phyloP scores from a whole-genome alignment of 176 grass and related monocot species.

The Oryza longistaminata region DNA sequence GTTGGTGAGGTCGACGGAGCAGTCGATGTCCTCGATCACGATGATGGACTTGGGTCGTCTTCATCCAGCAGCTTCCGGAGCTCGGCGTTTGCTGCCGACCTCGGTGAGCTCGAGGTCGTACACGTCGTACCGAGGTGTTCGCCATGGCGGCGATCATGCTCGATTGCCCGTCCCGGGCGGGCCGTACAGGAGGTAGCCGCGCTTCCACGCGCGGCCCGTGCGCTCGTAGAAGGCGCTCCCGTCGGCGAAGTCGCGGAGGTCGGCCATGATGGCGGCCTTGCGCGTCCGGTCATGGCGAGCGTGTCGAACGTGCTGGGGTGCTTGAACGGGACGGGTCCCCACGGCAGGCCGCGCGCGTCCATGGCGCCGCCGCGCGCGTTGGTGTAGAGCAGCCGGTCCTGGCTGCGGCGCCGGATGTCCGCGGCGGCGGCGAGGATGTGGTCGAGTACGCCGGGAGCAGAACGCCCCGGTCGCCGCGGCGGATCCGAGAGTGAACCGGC shows the following conservation, averaged over 20 bases:
- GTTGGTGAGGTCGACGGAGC: constrained; percentile 80
- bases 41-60: constrained; percentile 93
- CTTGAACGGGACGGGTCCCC: constrained; percentile 88
- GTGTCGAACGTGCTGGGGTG: constrained; percentile 89
- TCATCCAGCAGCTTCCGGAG: constrained; percentile 88
- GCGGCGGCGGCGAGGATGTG: constrained; percentile 69
- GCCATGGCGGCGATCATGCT: constrained; percentile 98
- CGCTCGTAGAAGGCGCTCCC: constrained; percentile 68
- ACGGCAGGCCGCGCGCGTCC: constrained; percentile 67
- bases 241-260: constrained; percentile 67
- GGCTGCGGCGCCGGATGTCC: constrained; percentile 65
- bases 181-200: constrained; percentile 78
- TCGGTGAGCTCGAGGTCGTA: constrained; percentile 89
- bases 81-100: constrained; percentile 82
- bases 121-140: constrained; percentile 76
- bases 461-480: constrained; percentile 55
- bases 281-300: constrained; percentile 72
- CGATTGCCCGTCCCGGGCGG: constrained; percentile 79
- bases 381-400: constrained; percentile 85
- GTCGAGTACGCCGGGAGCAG: constrained; percentile 71
- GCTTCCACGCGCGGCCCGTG: constrained; percentile 79
- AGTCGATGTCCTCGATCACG: constrained; percentile 97
- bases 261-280: constrained; percentile 71
- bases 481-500: constrained; percentile 91
- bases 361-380: constrained; percentile 69